phyloP scores from a whole-genome alignment of 352 stramenopile species.

The Phytophthora fragariaefolia region DNA sequence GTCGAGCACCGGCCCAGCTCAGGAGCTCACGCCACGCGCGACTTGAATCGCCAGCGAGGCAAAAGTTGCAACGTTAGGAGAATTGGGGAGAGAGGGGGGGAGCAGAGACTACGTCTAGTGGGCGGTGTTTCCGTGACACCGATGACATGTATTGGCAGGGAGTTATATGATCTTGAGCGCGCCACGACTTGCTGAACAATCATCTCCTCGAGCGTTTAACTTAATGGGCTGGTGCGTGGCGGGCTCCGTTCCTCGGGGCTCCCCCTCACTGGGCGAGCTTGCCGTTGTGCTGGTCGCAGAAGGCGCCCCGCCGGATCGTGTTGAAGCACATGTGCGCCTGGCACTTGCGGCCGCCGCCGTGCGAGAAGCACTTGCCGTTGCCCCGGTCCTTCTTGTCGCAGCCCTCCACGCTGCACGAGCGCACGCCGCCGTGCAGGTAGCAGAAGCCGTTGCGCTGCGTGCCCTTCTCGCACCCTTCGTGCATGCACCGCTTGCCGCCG shows the following conservation, averaged over 20 bases:
- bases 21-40: background rate
- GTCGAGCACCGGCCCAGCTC: background rate
- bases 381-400: conserved; percentile 87
- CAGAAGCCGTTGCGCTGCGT: conserved; percentile 85
- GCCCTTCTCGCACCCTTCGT: conserved; percentile 78
- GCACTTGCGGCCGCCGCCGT: conserved; percentile 77
- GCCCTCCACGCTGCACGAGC: conserved; percentile 69
- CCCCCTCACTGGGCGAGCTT: conserved; percentile 31
- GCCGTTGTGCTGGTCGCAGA: conserved; percentile 62
- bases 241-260: conserved; percentile 5
- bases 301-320: conserved; percentile 68
- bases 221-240: conserved; percentile 30
- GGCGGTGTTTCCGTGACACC: conserved; percentile 14
- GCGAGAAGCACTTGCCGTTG: conserved; percentile 84
- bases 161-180: conserved; percentile 22
- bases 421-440: conserved; percentile 80
- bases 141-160: conserved; percentile 15
- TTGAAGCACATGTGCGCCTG: conserved; percentile 68
- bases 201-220: conserved; percentile 30
- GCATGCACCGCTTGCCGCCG: conserved; percentile 80
- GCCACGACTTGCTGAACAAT: conserved; percentile 36
- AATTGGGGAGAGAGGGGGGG: no score
- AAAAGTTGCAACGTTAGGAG: no score
- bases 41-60: background rate
- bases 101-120: no score